Evolutionary conservation across 441 rosid species (phyloP).

Genomic region (Adansonia gregorii): DNA sequence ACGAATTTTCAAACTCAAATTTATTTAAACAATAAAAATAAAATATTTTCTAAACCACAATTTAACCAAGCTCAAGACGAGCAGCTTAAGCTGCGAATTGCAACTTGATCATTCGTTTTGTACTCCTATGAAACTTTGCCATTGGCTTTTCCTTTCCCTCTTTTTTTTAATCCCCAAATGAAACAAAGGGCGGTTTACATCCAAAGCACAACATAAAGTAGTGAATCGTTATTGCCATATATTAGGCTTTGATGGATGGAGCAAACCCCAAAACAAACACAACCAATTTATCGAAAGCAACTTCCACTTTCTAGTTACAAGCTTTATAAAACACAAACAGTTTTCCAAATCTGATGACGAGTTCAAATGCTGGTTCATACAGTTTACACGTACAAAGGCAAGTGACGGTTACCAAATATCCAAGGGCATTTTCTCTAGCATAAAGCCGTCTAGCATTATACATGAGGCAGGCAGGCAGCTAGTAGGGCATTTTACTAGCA

Average conservation of each 20-base stretch:
- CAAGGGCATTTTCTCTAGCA: constrained; percentile 14
- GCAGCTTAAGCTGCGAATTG: neutral
- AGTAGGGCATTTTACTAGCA: constrained; percentile 18
- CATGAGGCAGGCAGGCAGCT: constrained; percentile 24
- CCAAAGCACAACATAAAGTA: neutral
- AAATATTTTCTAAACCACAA: no score
- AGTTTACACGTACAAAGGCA: constrained; percentile 27
- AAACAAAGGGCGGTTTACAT: neutral
- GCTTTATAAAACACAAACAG: constrained; percentile 28
- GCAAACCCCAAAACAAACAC: neutral
- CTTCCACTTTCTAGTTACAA: neutral
- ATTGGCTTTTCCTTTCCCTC: neutral
- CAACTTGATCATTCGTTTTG: neutral
- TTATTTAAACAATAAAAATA: no score
- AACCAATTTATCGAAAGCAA: neutral
- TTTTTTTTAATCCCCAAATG: neutral
- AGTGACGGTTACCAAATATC: constrained; percentile 35
- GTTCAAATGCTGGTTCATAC: constrained; percentile 27
- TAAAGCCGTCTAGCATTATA: constrained; percentile 40
- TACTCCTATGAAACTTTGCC: neutral
- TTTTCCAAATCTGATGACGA: constrained; percentile 2
- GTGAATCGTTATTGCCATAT: neutral
- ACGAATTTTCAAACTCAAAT: no score
- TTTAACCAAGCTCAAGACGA: no score
- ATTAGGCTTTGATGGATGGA: no score